Base-by-base conservation (phyloP, 371 early-diverging fungal genomes). In the Mucor lusitanicus region DNA sequence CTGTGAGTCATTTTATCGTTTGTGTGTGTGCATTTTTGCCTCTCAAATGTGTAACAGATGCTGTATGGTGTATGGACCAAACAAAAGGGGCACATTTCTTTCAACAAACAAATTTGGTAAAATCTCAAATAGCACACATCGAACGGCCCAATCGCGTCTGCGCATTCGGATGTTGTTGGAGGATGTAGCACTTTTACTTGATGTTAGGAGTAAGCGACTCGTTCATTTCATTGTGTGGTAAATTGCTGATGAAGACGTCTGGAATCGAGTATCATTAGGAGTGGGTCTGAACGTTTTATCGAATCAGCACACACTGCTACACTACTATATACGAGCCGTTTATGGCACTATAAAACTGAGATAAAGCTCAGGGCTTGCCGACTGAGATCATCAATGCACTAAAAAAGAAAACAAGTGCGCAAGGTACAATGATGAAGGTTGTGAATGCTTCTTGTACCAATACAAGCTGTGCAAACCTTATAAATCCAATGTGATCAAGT, bases 31-130 rank as follows among this genome's bases (percentile, higher is more conserved):
- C 46, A 27, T 50, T 53, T 53, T 53, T 25, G 27, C 53, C 27
- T 53, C 15, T 53, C 27, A 21, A n/a, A 53, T 53, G 53, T 53
- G 53, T 53, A 53, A 53, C 53, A 53, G 27, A 53, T 53, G 53
- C 53, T 53, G 11, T 6, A 13, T 53, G 27, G 25, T 27, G 13
- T 53, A 53, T 53, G 53, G 27, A 53, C 53, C 53, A 53, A 53
- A 53, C 53, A 53, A 53, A 53, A 53, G 53, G 27, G 53, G 53
- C 53, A 53, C 53, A 53, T 53, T 53, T 53, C 53, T 27, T 53
- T 53, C 21, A 21, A 46, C 46, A 46, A 46, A 46, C 46, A 46
- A 46, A 46, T 46, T 46, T 46, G 46, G 46, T 46, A 46, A 46
- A 46, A 46, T 46, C 46, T 46, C 21, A 46, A 46, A 46, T 46